phyloP scores from a whole-genome alignment of 257 asterid species.

The Lantana camara region DNA sequence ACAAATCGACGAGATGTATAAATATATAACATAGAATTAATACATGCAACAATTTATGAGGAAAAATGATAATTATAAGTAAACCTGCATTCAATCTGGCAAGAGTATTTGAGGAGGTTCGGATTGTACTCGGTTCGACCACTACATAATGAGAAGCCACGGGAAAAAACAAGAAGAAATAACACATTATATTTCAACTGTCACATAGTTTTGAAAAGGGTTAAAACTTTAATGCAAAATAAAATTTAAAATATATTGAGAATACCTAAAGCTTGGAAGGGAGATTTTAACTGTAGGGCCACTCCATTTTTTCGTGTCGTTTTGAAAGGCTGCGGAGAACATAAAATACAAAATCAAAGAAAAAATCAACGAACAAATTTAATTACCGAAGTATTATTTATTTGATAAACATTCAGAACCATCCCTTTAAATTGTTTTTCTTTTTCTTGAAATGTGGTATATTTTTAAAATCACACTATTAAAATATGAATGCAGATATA shows the following conservation, averaged over 20 bases:
- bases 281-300: constrained; percentile 77
- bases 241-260: no score
- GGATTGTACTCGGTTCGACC: constrained; percentile 84
- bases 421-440: no score
- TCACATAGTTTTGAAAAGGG: neutral
- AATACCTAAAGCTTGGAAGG: constrained; percentile 94
- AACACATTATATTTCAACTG: constrained; percentile 5
- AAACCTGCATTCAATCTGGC: constrained; percentile 96
- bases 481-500: neutral
- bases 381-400: no score
- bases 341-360: neutral
- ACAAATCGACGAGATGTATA: neutral
- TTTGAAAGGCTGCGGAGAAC: constrained; percentile 45
- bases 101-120: constrained; percentile 85
- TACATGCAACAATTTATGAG: neutral
- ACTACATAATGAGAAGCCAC: constrained; percentile 45
- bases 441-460: no score
- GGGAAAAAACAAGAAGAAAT: neutral
- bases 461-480: neutral
- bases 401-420: no score
- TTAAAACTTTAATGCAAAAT: neutral
- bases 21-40: neutral
- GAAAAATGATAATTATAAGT: neutral
- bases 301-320: constrained; percentile 54
- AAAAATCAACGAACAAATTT: no score